phyloP scores from a whole-genome alignment of 495 filamentous ascomycete species.

The Podospora anserina region DNA sequence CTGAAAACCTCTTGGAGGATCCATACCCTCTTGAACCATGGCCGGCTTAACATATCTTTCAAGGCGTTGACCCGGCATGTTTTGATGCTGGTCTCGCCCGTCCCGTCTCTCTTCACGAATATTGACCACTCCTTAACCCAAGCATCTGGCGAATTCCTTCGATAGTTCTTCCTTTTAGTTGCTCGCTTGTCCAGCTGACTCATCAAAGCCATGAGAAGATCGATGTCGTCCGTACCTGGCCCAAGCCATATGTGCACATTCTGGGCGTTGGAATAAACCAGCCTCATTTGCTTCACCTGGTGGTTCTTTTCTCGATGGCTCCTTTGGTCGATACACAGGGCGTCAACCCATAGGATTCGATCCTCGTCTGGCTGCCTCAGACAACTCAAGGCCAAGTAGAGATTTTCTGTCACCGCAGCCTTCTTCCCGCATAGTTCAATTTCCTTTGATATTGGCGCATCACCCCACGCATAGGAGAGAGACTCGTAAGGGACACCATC shows the following conservation, averaged over 20 bases:
- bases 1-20: slow-evolving; percentile 25
- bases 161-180: background rate
- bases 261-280: background rate
- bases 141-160: background rate
- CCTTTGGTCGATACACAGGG: slow-evolving; percentile 4
- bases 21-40: slow-evolving; percentile 28
- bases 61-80: slow-evolving; percentile 19
- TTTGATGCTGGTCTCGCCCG: background rate
- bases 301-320: background rate
- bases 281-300: background rate
- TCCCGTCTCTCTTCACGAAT: background rate
- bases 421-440: background rate
- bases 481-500: slow-evolving; percentile 5
- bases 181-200: background rate
- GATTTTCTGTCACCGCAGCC: background rate
- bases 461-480: slow-evolving; percentile 14
- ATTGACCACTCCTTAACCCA: background rate
- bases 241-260: slow-evolving; percentile 2
- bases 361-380: background rate
- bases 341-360: slow-evolving; percentile 3
- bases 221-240: background rate
- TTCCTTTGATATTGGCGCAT: background rate
- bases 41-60: background rate
- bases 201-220: background rate
- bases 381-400: background rate